Base-by-base conservation (phyloP, 1,284 basidiomycete genomes). In the Cutaneotrichosporon curvatum region DNA sequence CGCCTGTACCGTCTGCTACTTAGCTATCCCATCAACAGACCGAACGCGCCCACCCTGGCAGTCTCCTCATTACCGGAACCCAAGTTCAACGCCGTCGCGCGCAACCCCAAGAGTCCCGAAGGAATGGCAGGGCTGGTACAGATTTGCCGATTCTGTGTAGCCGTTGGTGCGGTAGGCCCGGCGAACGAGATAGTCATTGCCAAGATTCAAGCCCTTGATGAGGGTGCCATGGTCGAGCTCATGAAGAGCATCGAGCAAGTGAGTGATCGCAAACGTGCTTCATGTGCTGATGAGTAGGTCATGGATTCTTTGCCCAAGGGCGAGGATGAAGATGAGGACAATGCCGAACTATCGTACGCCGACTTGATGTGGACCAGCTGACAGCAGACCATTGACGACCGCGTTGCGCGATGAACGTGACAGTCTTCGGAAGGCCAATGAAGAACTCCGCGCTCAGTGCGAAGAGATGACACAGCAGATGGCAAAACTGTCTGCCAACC, bases 221-320 rank as follows among this genome's bases (percentile, higher is more conserved):
- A 70, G 51, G 54, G 39, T 10, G 47, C 62, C 37, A 69, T 69
- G 63, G 61, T 62, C 33, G 60, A 63, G 47, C 51, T 72, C 45
- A 72, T 72, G 70, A 60, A 60, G 47, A 61, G 62, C 19, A 68
- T 72, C 20, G 65, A 70, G 40, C 61, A 61, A 34, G 66, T 70
- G 40, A 53, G 61, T 57, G 4, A 15, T 18, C 7, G 15, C 37
- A 18, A 10, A 12, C 25, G 25, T 7, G 25, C 12, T 12, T 28
- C 12, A n/a, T 23, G 20, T 14, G 16, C 19, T 22, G 32, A 34
- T 23, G 37, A 7, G 12, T 14, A 65, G 63, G 56, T 67, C 14
- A 63, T 63, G 58, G 53, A 47, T 0, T 62, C 60, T 7, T 43
- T 68, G 18, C 65, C 63, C n/a, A 51, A 45, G 5, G 40, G 42